A percentile compares a stretch with the other conserved stretches of the same genome.
phyloP scores from a whole-genome alignment of 2,329 filamentous ascomycete species.

The Basipetospora chlamydospora region DNA sequence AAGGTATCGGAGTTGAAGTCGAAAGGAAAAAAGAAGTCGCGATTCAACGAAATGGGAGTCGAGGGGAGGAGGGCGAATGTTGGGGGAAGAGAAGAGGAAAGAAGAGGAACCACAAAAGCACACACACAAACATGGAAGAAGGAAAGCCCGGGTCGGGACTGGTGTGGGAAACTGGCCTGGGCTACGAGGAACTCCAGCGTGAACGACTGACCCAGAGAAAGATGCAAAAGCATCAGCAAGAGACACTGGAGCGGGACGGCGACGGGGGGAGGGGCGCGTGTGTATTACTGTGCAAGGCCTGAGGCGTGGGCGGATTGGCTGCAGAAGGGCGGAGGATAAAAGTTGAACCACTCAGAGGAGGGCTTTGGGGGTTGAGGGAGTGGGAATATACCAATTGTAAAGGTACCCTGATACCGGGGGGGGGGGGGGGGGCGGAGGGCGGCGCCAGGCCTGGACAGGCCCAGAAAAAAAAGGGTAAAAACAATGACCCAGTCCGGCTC shows the following conservation, averaged over 20 bases:
- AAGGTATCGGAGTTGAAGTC: neutral
- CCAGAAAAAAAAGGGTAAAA: too few relatives aligned
- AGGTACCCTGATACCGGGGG: too few relatives aligned
- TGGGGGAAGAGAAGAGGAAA: constrained; percentile 3
- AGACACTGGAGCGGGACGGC: constrained; percentile 6
- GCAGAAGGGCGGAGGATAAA: too few relatives aligned
- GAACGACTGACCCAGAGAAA: too few relatives aligned
- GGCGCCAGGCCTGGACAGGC: too few relatives aligned
- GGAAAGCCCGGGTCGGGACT: constrained; percentile 6
- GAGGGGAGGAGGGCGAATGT: neutral
- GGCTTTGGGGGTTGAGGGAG: too few relatives aligned
- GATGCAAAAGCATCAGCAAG: constrained; percentile 1
- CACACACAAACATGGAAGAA: constrained; percentile 3
- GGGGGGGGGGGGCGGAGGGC: too few relatives aligned
- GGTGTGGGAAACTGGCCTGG: constrained; percentile 4
- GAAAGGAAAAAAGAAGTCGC: constrained; percentile 3
- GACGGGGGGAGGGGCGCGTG: constrained; percentile 2
- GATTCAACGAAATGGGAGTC: neutral
- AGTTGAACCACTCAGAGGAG: too few relatives aligned
- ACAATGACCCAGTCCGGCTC: too few relatives aligned
- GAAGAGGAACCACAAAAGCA: constrained; percentile 2
- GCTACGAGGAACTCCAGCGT: neutral
- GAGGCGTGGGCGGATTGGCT: too few relatives aligned
- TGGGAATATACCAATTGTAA: too few relatives aligned
- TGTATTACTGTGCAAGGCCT: too few relatives aligned